Evolutionary conservation across 2,329 filamentous ascomycete species (phyloP).

Genomic region (Apiospora arundinis): DNA sequence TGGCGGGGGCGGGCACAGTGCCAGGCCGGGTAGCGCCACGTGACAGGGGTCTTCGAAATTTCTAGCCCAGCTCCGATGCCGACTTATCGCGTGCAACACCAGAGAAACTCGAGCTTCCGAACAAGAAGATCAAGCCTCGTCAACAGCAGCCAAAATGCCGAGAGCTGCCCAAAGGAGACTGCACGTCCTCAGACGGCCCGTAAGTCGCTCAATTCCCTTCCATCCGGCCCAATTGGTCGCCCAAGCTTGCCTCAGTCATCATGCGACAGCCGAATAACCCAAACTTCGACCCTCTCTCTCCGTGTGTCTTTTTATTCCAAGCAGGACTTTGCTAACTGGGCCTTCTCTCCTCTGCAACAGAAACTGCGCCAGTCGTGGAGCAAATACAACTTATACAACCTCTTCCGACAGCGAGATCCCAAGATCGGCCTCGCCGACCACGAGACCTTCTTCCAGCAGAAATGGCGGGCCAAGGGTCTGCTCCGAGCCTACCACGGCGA

Average conservation of each 20-base stretch:
- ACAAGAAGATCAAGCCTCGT: neutral
- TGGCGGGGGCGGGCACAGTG: neutral
- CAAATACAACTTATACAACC: conserved; percentile 95
- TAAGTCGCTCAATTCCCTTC: conserved; percentile 47
- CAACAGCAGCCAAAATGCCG: conserved; percentile 20
- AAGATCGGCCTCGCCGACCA: conserved; percentile 43
- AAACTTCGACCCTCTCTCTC: neutral
- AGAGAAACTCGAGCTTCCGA: neutral
- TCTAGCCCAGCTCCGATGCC: conserved; percentile 10
- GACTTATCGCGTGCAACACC: neutral
- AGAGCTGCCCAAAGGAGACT: conserved; percentile 54
- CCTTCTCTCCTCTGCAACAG: conserved; percentile 51
- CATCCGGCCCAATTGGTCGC: conserved; percentile 9
- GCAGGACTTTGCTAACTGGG: neutral
- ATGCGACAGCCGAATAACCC: neutral
- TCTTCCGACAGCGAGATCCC: conserved; percentile 62
- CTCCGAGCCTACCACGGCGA: conserved; percentile 93
- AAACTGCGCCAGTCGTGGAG: conserved; percentile 97
- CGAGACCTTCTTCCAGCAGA: conserved; percentile 94
- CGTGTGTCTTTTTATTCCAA: neutral
- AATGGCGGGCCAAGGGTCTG: conserved; percentile 89
- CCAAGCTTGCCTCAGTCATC: neutral
- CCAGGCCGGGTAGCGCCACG: neutral
- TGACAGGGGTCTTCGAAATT: conserved; percentile 21
- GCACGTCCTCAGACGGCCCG: conserved; percentile 70